These are phyloP conservation scores for Colletotrichum sublineola DNA, from an alignment of 2,329 filamentous ascomycete species.

Conservation along the genomic window DNA sequence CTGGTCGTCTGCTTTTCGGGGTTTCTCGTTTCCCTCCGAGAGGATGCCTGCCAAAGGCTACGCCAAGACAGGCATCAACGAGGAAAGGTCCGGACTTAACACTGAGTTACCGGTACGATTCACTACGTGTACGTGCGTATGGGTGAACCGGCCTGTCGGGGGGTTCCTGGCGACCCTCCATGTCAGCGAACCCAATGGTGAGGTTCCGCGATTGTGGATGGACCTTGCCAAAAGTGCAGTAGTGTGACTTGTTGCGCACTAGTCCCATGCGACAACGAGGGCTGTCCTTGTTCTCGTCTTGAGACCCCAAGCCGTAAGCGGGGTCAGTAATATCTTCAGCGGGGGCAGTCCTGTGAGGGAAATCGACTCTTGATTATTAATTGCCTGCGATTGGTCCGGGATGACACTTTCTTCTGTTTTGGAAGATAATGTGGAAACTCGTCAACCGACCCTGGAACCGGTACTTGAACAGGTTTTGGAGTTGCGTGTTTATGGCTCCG, in stretches of 20 bases:
- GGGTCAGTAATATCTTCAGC: constrained; percentile 36
- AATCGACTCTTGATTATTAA: constrained; percentile 12
- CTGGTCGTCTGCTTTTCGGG: not conserved
- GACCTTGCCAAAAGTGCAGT: constrained; percentile 37
- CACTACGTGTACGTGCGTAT: constrained; percentile 24
- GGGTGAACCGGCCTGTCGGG: constrained; percentile 19
- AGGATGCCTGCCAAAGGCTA: not conserved
- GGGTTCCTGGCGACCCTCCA: constrained; percentile 7
- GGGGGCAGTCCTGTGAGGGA: constrained; percentile 10
- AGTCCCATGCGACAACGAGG: constrained; percentile 22
- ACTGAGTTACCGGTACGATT: constrained; percentile 27
- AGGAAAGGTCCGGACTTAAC: constrained; percentile 24
- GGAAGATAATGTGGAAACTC: constrained; percentile 17
- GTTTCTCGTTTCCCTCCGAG: constrained; percentile 1
- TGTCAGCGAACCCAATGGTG: constrained; percentile 32
- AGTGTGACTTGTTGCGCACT: constrained; percentile 9
- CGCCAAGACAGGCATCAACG: constrained; percentile 6
- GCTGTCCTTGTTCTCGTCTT: constrained; percentile 30
- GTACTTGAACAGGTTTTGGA: constrained; percentile 6
- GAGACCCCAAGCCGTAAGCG: constrained; percentile 27
- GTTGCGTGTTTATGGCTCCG: not conserved
- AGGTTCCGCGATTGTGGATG: constrained; percentile 30
- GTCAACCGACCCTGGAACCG: constrained; percentile 6
- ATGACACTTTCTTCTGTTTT: constrained; percentile 2
- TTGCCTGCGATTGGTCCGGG: constrained; percentile 24